Conservation (phyloP, 2,329 filamentous ascomycete genomes). For the Fusarium poae region DNA sequence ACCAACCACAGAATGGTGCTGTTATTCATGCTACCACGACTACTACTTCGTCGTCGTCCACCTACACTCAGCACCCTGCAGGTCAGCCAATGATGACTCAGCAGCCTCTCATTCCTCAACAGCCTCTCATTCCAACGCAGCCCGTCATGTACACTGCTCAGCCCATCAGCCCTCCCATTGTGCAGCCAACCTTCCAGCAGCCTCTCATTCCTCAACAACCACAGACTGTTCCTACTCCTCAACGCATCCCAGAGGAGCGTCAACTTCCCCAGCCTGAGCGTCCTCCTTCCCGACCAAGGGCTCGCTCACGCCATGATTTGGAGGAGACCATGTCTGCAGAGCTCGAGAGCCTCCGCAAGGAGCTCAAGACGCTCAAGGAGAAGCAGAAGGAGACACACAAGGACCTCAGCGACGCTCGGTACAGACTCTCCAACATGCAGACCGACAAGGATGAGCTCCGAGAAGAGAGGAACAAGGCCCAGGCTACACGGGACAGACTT, state of each 20-base stretch:
- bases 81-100: conserved; percentile 38
- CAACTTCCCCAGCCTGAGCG: conserved; percentile 34
- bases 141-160: conserved; percentile 33
- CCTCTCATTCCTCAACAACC: conserved; percentile 31
- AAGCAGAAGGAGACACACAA: conserved; percentile 43
- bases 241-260: conserved; percentile 34
- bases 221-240: conserved; percentile 19
- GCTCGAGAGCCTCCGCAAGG: conserved; percentile 43
- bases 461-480: conserved; percentile 45
- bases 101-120: conserved; percentile 33
- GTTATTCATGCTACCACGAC: conserved; percentile 33
- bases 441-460: conserved; percentile 47
- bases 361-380: conserved; percentile 39
- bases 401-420: conserved; percentile 45
- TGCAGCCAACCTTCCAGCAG: conserved; percentile 31
- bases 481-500: conserved; percentile 42
- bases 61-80: conserved; percentile 31
- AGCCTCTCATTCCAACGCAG: conserved; percentile 28
- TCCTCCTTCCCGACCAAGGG: conserved; percentile 32
- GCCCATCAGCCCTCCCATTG: conserved; percentile 28
- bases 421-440: conserved; percentile 43
- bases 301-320: conserved; percentile 41
- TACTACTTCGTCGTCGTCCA: conserved; percentile 25
- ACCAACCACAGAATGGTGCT: conserved; percentile 24
- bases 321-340: conserved; percentile 41